Evolutionary conservation across 1,284 basidiomycete species (phyloP).

Genomic region (Takashimella koratensis): DNA sequence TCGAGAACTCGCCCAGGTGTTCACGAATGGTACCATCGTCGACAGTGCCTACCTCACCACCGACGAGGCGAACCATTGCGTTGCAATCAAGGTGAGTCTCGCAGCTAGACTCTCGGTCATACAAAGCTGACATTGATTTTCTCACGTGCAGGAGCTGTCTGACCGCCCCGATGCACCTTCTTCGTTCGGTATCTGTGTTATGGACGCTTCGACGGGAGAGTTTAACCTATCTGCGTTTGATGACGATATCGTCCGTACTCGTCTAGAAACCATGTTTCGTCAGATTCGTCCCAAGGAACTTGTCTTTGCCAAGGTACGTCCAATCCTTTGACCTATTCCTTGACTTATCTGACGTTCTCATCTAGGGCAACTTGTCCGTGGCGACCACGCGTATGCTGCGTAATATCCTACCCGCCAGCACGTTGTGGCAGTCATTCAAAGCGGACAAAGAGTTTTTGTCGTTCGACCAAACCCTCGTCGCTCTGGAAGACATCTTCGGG

Average conservation of each 20-base stretch:
- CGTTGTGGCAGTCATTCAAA: constrained; percentile 77
- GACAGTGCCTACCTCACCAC: constrained; percentile 84
- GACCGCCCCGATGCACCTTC: constrained; percentile 26
- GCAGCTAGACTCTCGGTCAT: not conserved
- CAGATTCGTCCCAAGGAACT: constrained; percentile 92
- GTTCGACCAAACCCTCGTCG: constrained; percentile 66
- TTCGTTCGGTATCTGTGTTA: constrained; percentile 83
- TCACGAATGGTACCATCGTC: constrained; percentile 94
- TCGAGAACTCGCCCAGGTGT: constrained; percentile 89
- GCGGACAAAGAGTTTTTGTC: constrained; percentile 75
- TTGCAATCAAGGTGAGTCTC: constrained; percentile 68
- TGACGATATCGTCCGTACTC: constrained; percentile 89
- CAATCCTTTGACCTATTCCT: too few relatives aligned
- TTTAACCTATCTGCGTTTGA: constrained; percentile 88
- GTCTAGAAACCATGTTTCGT: constrained; percentile 88
- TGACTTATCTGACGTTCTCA: not conserved
- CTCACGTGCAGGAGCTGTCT: constrained; percentile 38
- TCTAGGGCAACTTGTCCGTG: constrained; percentile 75
- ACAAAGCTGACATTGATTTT: too few relatives aligned
- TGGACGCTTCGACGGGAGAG: constrained; percentile 94
- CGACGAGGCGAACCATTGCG: constrained; percentile 92
- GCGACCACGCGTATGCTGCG: constrained; percentile 76
- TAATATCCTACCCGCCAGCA: constrained; percentile 68
- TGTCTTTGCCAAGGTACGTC: constrained; percentile 76
- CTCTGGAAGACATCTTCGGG: constrained; percentile 66